These are phyloP conservation scores for Aspergillus ruber DNA, from an alignment of 2,329 filamentous ascomycete species.

Conservation along the genomic window DNA sequence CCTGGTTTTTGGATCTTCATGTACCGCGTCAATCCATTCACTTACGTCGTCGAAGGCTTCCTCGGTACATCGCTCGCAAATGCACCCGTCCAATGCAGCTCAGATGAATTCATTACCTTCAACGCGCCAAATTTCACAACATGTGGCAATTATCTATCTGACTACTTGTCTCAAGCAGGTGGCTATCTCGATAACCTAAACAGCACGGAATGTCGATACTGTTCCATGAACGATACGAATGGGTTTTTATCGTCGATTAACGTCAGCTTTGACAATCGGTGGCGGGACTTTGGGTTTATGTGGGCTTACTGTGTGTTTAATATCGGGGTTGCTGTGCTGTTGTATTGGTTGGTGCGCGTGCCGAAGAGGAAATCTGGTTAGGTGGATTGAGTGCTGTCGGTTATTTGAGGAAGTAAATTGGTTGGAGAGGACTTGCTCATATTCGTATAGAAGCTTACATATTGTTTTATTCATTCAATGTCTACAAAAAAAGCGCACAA, in stretches of 20 bases:
- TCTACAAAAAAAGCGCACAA: too few relatives aligned
- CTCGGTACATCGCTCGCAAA: neutral
- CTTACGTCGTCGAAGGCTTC: constrained; percentile 3
- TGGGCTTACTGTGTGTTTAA: neutral
- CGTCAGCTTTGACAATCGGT: neutral
- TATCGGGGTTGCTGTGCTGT: neutral
- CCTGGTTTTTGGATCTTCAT: constrained; percentile 7
- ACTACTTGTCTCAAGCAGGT: neutral
- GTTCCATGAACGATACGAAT: neutral
- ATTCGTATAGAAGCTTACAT: too few relatives aligned
- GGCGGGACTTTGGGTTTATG: neutral
- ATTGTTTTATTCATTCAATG: too few relatives aligned
- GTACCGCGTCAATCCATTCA: constrained; percentile 4
- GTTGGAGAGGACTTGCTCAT: too few relatives aligned
- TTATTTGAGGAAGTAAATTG: too few relatives aligned
- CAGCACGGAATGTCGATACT: neutral
- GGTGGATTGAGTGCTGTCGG: too few relatives aligned
- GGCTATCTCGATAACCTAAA: too few relatives aligned
- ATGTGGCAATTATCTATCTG: neutral
- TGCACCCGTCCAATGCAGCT: neutral
- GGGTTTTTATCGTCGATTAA: neutral
- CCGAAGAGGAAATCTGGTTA: too few relatives aligned
- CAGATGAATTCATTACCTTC: neutral
- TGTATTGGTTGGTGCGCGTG: too few relatives aligned
- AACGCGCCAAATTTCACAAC: neutral